Conservation (phyloP, 352 stramenopile genomes). For the Pythium biforme region DNA sequence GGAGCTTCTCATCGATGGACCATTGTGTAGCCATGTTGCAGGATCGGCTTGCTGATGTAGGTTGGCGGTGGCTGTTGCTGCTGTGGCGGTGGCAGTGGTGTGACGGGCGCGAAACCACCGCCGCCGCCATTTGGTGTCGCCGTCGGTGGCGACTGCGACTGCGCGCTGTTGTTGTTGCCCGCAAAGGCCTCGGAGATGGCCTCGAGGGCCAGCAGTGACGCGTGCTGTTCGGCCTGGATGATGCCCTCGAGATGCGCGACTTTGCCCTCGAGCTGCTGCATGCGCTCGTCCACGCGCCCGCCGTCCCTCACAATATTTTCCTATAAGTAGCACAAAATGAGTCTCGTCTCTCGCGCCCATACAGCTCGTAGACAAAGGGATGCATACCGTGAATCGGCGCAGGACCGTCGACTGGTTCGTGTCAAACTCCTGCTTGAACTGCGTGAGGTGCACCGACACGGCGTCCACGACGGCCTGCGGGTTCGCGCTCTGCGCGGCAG, state of each 20-base stretch:
- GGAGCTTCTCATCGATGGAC: not conserved
- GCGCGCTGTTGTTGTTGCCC: not conserved
- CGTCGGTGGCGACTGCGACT: not conserved
- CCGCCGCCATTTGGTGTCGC: not conserved
- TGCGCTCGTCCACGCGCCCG: slow-evolving; percentile 47
- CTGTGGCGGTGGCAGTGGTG: not conserved
- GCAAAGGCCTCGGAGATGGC: slow-evolving; percentile 69
- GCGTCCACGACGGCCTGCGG: slow-evolving; percentile 51
- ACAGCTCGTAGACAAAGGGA: not conserved
- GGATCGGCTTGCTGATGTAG: slow-evolving; percentile 4
- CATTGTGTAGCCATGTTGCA: slow-evolving; percentile 1
- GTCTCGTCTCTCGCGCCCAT: not conserved
- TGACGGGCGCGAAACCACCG: not conserved
- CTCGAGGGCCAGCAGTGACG: slow-evolving; percentile 61
- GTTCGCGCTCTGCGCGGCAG: slow-evolving; percentile 18
- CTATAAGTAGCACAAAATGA: not conserved
- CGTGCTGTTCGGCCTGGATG: slow-evolving; percentile 70
- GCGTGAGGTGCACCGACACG: slow-evolving; percentile 51
- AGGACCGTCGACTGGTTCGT: slow-evolving; percentile 45
- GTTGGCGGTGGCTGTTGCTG: not conserved
- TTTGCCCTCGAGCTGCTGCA: slow-evolving; percentile 52
- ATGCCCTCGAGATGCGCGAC: slow-evolving; percentile 49
- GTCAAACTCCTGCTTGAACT: slow-evolving; percentile 67
- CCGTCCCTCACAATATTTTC: slow-evolving; percentile 53
- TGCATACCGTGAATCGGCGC: slow-evolving; percentile 37